phyloP scores from a whole-genome alignment of 2,329 filamentous ascomycete species.

The Parafenestella ontariensis region DNA sequence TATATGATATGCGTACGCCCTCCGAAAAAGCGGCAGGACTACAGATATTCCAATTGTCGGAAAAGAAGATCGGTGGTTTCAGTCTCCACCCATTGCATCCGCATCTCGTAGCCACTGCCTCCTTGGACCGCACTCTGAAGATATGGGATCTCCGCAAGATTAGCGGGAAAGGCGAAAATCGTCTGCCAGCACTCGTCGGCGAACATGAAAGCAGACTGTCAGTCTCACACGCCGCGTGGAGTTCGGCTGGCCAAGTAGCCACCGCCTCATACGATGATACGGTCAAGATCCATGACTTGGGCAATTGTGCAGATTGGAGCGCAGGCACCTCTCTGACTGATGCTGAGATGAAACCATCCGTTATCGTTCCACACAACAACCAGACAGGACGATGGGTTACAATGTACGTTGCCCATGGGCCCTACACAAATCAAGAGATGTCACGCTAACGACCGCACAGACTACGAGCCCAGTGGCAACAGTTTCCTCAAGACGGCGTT shows the following conservation, averaged over 20 bases:
- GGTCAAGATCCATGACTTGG: slow-evolving; percentile 88
- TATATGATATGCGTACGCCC: slow-evolving; percentile 75
- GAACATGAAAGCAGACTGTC: slow-evolving; percentile 84
- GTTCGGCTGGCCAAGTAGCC: slow-evolving; percentile 80
- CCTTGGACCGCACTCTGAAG: slow-evolving; percentile 85
- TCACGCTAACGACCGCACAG: slow-evolving; percentile 46
- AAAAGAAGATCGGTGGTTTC: slow-evolving; percentile 97
- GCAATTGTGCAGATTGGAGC: slow-evolving; percentile 54
- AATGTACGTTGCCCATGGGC: slow-evolving; percentile 60
- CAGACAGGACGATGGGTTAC: slow-evolving; percentile 96
- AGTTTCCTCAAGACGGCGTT: slow-evolving; percentile 75
- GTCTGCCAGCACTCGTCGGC: slow-evolving; percentile 74
- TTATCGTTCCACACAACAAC: slow-evolving; percentile 84
- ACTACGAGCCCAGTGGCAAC: slow-evolving; percentile 88
- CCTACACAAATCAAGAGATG: neutral
- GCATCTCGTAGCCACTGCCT: slow-evolving; percentile 87
- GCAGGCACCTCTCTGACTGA: slow-evolving; percentile 66
- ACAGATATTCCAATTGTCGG: slow-evolving; percentile 77
- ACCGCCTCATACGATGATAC: slow-evolving; percentile 96
- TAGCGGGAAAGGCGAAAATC: slow-evolving; percentile 64
- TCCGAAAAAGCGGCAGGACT: slow-evolving; percentile 56
- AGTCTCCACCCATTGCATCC: slow-evolving; percentile 79
- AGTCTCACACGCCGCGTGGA: slow-evolving; percentile 93
- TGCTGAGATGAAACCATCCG: slow-evolving; percentile 71
- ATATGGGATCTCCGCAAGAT: slow-evolving; percentile 93